phyloP scores from a whole-genome alignment of 23 red algal genomes.

The Gracilaria domingensis region DNA sequence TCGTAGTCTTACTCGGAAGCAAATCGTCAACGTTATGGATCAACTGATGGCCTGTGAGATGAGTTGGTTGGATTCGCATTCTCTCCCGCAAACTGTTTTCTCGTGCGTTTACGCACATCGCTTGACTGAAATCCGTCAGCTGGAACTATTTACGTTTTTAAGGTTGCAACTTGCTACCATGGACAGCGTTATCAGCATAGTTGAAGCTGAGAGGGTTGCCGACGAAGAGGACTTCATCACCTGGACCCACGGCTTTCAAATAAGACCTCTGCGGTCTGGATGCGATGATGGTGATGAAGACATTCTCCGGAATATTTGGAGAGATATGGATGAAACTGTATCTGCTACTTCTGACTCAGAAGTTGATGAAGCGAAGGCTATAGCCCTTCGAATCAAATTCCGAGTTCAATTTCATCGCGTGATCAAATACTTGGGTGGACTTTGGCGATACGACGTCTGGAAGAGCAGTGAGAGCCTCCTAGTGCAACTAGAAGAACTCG shows the following conservation, averaged over 20 bases:
- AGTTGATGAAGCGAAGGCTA: slow-evolving; percentile 25
- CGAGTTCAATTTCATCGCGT: slow-evolving; percentile 56
- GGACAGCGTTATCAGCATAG: slow-evolving; percentile 48
- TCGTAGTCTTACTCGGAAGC: slow-evolving; percentile 14
- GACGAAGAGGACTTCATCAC: slow-evolving; percentile 76
- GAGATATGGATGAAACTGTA: slow-evolving; percentile 34
- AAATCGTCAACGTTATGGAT: slow-evolving; percentile 75
- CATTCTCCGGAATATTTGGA: slow-evolving; percentile 32
- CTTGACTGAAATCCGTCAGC: slow-evolving; percentile 43
- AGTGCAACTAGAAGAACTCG: slow-evolving; percentile 18
- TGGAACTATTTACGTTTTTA: slow-evolving; percentile 63
- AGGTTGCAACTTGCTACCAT: slow-evolving; percentile 64
- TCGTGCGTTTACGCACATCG: slow-evolving; percentile 73
- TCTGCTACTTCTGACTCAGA: not conserved
- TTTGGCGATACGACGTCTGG: slow-evolving; percentile 19
- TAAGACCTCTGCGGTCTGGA: slow-evolving; percentile 51
- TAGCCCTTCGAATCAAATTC: slow-evolving; percentile 44
- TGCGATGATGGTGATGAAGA: slow-evolving; percentile 41
- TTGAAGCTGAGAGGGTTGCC: slow-evolving; percentile 51
- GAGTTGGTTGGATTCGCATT: slow-evolving; percentile 71
- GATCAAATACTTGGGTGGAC: slow-evolving; percentile 44
- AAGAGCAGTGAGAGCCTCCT: slow-evolving; percentile 1
- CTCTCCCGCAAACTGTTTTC: slow-evolving; percentile 75
- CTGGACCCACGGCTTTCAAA: slow-evolving; percentile 63
- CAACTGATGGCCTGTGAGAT: slow-evolving; percentile 45